Conservation (phyloP, 495 filamentous ascomycete species). For the Lasiosphaeria hispida region DNA sequence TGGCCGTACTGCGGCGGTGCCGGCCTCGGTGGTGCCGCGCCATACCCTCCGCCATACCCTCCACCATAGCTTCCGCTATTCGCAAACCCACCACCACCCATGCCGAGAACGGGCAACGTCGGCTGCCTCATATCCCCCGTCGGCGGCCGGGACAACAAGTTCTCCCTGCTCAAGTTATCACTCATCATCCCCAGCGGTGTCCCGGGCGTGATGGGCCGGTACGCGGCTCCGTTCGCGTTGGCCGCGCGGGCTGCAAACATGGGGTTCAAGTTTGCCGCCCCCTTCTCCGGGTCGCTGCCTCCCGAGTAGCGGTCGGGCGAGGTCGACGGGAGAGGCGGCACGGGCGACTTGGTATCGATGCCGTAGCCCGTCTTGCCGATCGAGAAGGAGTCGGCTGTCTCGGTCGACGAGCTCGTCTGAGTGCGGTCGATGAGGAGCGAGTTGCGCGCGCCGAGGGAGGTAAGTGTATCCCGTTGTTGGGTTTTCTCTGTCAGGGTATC, state of each 20-base stretch:
- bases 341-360: constrained; percentile 23
- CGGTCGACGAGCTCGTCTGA: constrained; percentile 23
- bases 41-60: constrained; percentile 10
- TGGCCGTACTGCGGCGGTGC: neutral
- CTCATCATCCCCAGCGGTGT: constrained; percentile 9
- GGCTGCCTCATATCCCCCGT: constrained; percentile 22
- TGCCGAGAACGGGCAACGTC: constrained; percentile 30
- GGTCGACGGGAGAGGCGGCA: constrained; percentile 12
- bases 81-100: constrained; percentile 5
- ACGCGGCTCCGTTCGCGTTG: constrained; percentile 12
- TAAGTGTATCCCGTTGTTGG: constrained; percentile 81
- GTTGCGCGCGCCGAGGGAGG: constrained; percentile 85
- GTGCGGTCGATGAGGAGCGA: constrained; percentile 68
- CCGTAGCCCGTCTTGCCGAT: constrained; percentile 27
- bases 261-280: neutral
- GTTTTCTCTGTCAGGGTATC: constrained; percentile 62
- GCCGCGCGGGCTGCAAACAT: constrained; percentile 12
- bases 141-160: constrained; percentile 23
- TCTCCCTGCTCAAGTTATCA: constrained; percentile 29
- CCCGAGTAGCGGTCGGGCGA: constrained; percentile 26
- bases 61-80: constrained; percentile 16
- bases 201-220: constrained; percentile 35
- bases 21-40: neutral
- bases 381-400: constrained; percentile 30
- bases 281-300: constrained; percentile 5